These are phyloP conservation scores for Medicago ruthenica DNA, from an alignment of 306 rosid genomes.

Conservation along the genomic window DNA sequence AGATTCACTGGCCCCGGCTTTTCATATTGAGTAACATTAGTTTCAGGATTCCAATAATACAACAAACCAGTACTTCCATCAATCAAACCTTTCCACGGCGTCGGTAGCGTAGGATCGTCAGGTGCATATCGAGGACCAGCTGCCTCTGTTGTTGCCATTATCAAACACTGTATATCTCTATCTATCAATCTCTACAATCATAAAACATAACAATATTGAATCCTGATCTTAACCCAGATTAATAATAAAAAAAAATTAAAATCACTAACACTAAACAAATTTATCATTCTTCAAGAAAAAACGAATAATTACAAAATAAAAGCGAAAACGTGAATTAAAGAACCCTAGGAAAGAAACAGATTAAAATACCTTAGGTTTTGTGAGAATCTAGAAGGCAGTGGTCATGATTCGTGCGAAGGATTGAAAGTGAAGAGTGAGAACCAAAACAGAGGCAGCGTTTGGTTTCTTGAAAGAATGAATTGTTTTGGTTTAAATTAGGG, in stretches of 20 bases:
- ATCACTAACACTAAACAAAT: too few species aligned
- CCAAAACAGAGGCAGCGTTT: constrained; percentile 38
- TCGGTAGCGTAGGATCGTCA: constrained; percentile 88
- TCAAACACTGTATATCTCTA: constrained; percentile 33
- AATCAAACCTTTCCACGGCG: constrained; percentile 94
- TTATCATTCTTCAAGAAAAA: too few species aligned
- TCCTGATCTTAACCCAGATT: too few species aligned
- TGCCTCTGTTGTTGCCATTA: constrained; percentile 76
- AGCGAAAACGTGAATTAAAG: neutral
- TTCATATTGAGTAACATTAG: constrained; percentile 90
- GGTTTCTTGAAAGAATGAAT: neutral
- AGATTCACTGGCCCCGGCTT: constrained; percentile 64
- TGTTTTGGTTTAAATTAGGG: constrained; percentile 38
- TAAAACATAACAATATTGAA: neutral
- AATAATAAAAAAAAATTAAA: too few species aligned
- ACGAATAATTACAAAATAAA: neutral
- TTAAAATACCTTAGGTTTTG: neutral
- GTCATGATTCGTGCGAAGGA: neutral
- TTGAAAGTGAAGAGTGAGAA: neutral
- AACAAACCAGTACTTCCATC: constrained; percentile 84
- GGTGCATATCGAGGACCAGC: constrained; percentile 97
- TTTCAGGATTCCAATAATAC: constrained; percentile 97
- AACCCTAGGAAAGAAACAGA: constrained; percentile 31
- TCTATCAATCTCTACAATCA: constrained; percentile 45
- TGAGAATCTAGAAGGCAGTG: neutral